Conservation (phyloP, 306 rosid species). For the Pterocarpus santalinus region DNA sequence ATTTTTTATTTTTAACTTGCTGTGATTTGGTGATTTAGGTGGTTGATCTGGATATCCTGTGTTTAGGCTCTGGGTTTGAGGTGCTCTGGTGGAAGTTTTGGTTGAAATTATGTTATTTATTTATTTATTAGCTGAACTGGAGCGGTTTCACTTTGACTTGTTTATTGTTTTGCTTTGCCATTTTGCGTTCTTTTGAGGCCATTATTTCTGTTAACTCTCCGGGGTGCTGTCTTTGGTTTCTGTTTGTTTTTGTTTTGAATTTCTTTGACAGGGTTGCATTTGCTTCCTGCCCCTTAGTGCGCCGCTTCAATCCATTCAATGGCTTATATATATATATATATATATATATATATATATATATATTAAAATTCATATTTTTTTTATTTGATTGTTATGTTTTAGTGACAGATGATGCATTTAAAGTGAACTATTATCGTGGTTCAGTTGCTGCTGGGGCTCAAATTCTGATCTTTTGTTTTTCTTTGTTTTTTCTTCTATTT, state of each 20-base stretch:
- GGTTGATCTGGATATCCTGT: conserved; percentile 48
- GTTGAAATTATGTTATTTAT: conserved; percentile 12
- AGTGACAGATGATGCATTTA: conserved; percentile 28
- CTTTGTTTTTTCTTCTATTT: not conserved
- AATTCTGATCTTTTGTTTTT: not conserved
- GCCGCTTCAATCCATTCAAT: conserved; percentile 33
- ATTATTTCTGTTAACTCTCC: conserved; percentile 7
- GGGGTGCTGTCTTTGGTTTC: not conserved
- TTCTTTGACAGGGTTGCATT: conserved; percentile 17
- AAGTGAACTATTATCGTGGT: conserved; percentile 17
- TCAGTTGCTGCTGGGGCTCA: not conserved
- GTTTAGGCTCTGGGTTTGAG: conserved; percentile 33
- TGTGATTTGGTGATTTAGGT: not conserved
- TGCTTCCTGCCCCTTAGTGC: conserved; percentile 30
- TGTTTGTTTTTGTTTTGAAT: not conserved
- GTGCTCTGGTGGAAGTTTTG: conserved; percentile 23
- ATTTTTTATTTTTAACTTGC: not conserved
- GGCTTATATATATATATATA: not conserved
- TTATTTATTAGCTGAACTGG: not conserved
- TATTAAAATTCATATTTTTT: conserved; percentile 10
- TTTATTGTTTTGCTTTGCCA: conserved; percentile 27
- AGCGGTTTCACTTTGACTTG: conserved; percentile 34
- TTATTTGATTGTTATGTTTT: not conserved
- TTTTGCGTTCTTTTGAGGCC: conserved; percentile 30
- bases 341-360: too few relatives aligned